These are phyloP conservation scores for Paecilomyces formosus DNA, from an alignment of 2,329 filamentous ascomycete species.

Conservation along the genomic window DNA sequence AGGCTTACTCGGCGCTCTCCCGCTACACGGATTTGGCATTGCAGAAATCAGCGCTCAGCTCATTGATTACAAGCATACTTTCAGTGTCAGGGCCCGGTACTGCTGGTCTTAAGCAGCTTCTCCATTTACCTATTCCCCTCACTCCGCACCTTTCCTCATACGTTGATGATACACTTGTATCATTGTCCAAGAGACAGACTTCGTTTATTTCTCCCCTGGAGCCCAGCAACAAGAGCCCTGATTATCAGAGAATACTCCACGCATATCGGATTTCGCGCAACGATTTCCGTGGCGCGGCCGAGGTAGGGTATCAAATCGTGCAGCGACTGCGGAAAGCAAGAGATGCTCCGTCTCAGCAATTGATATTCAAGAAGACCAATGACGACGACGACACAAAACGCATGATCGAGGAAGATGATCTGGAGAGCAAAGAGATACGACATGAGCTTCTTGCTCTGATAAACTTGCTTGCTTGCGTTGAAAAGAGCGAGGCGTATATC, in stretches of 20 bases:
- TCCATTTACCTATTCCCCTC: conserved; percentile 62
- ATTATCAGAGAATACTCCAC: conserved; percentile 85
- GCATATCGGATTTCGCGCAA: conserved; percentile 77
- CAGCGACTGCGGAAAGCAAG: conserved; percentile 40
- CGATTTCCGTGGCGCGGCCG: conserved; percentile 74
- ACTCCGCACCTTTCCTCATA: conserved; percentile 62
- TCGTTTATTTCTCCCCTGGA: conserved; percentile 46
- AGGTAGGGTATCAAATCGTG: conserved; percentile 49
- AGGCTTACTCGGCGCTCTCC: conserved; percentile 72
- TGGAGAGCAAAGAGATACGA: conserved; percentile 46
- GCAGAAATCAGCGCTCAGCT: conserved; percentile 63
- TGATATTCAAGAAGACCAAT: conserved; percentile 28
- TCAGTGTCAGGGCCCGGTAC: conserved; percentile 31
- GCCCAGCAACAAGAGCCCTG: conserved; percentile 43
- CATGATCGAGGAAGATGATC: conserved; percentile 32
- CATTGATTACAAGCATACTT: conserved; percentile 49
- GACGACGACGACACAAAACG: conserved; percentile 22
- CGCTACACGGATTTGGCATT: conserved; percentile 65
- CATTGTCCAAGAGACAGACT: conserved; percentile 61
- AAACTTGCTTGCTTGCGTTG: conserved; percentile 83
- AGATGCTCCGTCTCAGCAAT: conserved; percentile 24
- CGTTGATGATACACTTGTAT: conserved; percentile 70
- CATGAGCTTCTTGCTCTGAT: conserved; percentile 84
- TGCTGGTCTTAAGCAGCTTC: conserved; percentile 50
- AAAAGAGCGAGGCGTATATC: conserved; percentile 70